Evolutionary conservation across 768 basidiomycete genomes (phyloP).

Genomic region (Hirschioporus abietinus): DNA sequence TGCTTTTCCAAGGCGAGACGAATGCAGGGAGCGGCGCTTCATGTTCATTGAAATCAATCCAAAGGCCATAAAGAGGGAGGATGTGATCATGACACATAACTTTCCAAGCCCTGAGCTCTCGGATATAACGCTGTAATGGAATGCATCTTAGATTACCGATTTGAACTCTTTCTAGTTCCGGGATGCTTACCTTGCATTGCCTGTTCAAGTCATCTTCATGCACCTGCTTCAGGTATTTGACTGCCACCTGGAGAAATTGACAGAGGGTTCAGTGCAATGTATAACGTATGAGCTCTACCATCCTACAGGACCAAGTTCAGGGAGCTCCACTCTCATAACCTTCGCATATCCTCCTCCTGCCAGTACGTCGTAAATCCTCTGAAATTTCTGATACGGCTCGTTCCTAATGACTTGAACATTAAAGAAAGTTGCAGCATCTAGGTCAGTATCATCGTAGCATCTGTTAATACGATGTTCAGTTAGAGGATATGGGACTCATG

Average conservation of each 20-base stretch:
- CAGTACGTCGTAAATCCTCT: background rate
- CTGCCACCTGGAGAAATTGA: no score
- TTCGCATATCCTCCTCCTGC: background rate
- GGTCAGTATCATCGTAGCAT: no score
- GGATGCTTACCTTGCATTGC: no score
- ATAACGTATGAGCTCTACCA: no score
- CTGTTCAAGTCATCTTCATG: no score
- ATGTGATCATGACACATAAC: background rate
- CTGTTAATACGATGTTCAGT: no score
- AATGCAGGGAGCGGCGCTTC: background rate
- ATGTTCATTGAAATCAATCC: background rate
- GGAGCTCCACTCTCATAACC: background rate
- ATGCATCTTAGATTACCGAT: no score
- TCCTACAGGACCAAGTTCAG: no score
- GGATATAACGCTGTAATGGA: background rate
- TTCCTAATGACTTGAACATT: background rate
- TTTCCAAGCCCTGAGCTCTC: background rate
- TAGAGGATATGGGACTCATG: background rate
- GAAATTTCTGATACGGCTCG: background rate
- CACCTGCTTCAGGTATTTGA: no score
- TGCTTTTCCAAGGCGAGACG: background rate
- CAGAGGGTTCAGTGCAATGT: no score
- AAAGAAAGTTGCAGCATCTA: background rate
- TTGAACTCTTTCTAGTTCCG: no score
- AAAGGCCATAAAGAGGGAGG: background rate